phyloP scores from a whole-genome alignment of 768 basidiomycete genomes.

The Lactifluus echinatus region DNA sequence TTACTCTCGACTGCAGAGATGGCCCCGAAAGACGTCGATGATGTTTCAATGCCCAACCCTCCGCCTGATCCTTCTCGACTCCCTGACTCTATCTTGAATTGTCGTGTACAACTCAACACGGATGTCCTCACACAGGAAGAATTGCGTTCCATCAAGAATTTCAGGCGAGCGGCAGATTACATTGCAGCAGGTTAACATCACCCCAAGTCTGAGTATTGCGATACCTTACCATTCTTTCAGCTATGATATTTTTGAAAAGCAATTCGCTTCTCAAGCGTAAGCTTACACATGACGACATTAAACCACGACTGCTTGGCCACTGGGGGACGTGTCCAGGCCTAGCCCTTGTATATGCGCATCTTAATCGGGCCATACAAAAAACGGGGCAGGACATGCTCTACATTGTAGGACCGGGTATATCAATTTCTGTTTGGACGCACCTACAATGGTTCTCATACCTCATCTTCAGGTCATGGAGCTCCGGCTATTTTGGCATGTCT shows the following conservation, averaged over 20 bases:
- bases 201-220: neutral
- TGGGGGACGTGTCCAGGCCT: conserved; percentile 84
- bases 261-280: conserved; percentile 59
- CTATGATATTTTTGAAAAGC: conserved; percentile 78
- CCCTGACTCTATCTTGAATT: conserved; percentile 46
- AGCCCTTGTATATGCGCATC: conserved; percentile 52
- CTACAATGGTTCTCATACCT: neutral
- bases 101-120: conserved; percentile 40
- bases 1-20: too few species aligned
- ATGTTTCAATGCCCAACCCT: conserved; percentile 50
- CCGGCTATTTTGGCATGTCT: conserved; percentile 80
- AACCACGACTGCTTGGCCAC: conserved; percentile 72
- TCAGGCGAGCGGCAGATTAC: conserved; percentile 58
- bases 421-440: too few species aligned
- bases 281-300: conserved; percentile 62
- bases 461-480: conserved; percentile 24
- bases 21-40: conserved; percentile 21
- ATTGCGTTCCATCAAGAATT: conserved; percentile 42
- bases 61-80: conserved; percentile 62
- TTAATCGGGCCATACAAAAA: conserved; percentile 44
- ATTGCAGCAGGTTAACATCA: conserved; percentile 51
- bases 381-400: conserved; percentile 57
- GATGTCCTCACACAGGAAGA: conserved; percentile 43
- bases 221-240: conserved; percentile 27
- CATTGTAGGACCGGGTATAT: conserved; percentile 67